These are phyloP conservation scores for Hirschfeldia incana DNA, from an alignment of 345 rosid genomes.

Conservation along the genomic window DNA sequence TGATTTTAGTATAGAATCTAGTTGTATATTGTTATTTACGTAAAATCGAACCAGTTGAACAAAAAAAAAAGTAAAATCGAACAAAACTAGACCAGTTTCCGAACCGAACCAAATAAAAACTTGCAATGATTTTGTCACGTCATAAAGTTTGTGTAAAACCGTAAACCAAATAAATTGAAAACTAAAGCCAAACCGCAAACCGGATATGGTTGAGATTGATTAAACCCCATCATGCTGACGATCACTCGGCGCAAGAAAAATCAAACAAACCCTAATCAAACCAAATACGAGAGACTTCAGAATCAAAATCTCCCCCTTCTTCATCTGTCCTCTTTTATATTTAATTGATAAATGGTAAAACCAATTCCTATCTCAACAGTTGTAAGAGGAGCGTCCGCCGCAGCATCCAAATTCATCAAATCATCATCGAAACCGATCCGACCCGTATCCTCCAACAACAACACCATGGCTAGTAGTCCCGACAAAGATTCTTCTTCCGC, in stretches of 20 bases:
- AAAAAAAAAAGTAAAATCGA: no score
- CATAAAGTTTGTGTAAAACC: no score
- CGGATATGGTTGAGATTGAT: neutral
- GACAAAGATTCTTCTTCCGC: constrained; percentile 25
- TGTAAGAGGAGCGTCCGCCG: constrained; percentile 36
- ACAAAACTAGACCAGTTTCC: no score
- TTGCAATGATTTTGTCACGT: no score
- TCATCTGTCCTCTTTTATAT: neutral
- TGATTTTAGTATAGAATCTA: no score
- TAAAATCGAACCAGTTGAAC: no score
- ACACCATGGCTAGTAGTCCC: constrained; percentile 52
- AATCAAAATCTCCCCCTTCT: neutral
- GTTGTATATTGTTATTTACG: no score
- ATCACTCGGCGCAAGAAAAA: neutral
- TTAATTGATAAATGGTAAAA: neutral
- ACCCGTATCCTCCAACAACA: constrained; percentile 39
- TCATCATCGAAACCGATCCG: constrained; percentile 37
- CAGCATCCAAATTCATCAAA: constrained; percentile 30
- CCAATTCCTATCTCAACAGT: constrained; percentile 39
- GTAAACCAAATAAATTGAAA: no score
- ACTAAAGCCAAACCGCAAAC: neutral
- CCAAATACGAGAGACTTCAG: neutral
- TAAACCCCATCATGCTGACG: neutral
- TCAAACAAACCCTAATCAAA: neutral
- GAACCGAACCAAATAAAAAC: no score